phyloP scores from a whole-genome alignment of 352 stramenopile species.

The Phytophthora pluvialis region DNA sequence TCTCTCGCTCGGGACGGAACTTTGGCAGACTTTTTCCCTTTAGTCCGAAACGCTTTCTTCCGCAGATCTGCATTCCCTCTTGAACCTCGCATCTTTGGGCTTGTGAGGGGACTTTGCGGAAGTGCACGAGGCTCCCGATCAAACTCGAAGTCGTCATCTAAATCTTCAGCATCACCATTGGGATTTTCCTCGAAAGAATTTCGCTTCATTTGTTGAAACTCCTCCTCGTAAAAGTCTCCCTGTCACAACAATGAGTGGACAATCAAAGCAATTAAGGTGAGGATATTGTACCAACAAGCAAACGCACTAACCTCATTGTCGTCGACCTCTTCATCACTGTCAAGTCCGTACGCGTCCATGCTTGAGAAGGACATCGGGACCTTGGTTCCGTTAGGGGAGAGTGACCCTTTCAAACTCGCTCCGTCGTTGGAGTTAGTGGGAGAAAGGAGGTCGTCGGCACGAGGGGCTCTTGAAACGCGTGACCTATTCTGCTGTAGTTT shows the following conservation, averaged over 20 bases:
- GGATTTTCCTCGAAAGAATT: conserved; percentile 82
- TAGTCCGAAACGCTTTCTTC: conserved; percentile 58
- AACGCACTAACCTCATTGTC: conserved; percentile 74
- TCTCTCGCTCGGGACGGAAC: conserved; percentile 62
- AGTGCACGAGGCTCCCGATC: conserved; percentile 67
- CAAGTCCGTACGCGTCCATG: conserved; percentile 65
- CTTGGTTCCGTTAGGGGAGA: conserved; percentile 69
- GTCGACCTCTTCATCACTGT: conserved; percentile 87
- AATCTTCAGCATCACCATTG: conserved; percentile 77
- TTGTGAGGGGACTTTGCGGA: conserved; percentile 55
- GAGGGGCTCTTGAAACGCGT: conserved; percentile 57
- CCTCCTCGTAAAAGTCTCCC: conserved; percentile 83
- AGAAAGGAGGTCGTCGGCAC: conserved; percentile 73
- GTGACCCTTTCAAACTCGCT: conserved; percentile 68
- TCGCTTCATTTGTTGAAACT: conserved; percentile 68
- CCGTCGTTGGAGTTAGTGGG: conserved; percentile 78
- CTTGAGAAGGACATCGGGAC: conserved; percentile 60
- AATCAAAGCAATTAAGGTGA: conserved; percentile 2
- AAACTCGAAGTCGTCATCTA: conserved; percentile 91
- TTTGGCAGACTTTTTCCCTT: conserved; percentile 59
- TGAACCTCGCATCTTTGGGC: conserved; percentile 55
- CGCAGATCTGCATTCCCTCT: conserved; percentile 46
- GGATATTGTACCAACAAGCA: neutral
- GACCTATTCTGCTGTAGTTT: conserved; percentile 82
- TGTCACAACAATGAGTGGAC: conserved; percentile 18